Evolutionary conservation across 805 yeast species (phyloP).

Genomic region (Wickerhamomyces mucosus): DNA sequence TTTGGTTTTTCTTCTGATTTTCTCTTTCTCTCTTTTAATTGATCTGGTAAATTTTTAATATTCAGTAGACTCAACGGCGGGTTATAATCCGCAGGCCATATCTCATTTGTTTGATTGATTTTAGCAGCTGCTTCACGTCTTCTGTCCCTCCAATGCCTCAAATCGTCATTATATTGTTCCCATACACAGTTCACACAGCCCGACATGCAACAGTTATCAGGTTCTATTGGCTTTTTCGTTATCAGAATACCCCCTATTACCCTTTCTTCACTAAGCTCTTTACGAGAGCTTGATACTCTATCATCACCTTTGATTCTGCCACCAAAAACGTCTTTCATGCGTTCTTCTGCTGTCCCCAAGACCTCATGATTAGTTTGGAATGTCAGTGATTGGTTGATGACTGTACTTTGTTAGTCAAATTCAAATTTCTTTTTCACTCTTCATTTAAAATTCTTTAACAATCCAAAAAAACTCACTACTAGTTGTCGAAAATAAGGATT

Average conservation of each 20-base stretch:
- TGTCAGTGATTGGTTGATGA: too few species aligned
- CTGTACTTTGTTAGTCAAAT: too few species aligned
- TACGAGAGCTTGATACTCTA: constrained; percentile 29
- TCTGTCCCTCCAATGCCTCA: constrained; percentile 66
- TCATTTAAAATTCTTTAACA: too few species aligned
- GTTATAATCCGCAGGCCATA: constrained; percentile 61
- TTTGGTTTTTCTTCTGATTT: constrained; percentile 16
- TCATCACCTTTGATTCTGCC: constrained; percentile 46
- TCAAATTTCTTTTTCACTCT: too few species aligned
- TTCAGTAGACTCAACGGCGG: constrained; percentile 38
- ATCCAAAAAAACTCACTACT: too few species aligned
- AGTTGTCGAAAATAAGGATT: too few species aligned
- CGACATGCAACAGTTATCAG: constrained; percentile 95
- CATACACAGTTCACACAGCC: constrained; percentile 97
- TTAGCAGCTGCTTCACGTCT: constrained; percentile 50
- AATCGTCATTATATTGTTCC: constrained; percentile 85
- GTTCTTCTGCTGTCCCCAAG: constrained; percentile 32
- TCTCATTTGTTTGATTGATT: constrained; percentile 30
- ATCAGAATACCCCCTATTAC: constrained; percentile 57
- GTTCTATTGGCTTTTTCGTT: constrained; percentile 79
- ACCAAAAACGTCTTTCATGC: constrained; percentile 44
- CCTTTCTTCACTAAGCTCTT: constrained; percentile 11
- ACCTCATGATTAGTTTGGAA: constrained; percentile 24
- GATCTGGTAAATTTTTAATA: constrained; percentile 33
- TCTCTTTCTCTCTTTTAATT: constrained; percentile 22